Base-by-base conservation (phyloP, 2,329 filamentous ascomycete genomes). In the Fusarium circinatum region DNA sequence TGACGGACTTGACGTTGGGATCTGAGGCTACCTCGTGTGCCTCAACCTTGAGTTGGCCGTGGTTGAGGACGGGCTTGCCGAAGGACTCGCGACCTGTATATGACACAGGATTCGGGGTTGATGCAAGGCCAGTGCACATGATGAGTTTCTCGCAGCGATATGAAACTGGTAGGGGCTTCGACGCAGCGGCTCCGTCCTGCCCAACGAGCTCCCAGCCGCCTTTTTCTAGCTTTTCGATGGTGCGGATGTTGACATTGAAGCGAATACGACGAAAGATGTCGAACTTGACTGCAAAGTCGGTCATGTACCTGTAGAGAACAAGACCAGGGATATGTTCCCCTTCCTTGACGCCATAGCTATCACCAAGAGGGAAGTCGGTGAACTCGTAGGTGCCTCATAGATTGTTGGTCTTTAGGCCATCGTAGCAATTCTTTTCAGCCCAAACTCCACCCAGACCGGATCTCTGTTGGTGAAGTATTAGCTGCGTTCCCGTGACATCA, bases 131-230 rank as follows among this genome's bases (percentile, higher is more conserved):
- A 14, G 49, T 54, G 9, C 49, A 54, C 32, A 54, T 54, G 9
- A 54, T 54, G 2, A 54, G 49, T 5, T 54, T 54, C 0, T 38
- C 49, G 18, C 49, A 54, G 18, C 49, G 18, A 17, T 38, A 54
- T 17, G 24, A 17, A 9, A 54, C 10, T 0, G 11, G 24, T 5
- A 28, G 0, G 3, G 10, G 18, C 17, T 38, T 26, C 2, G 5
- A 6, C 6, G 9, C 12, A 8, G 12, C 9, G 3, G 13, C 6
- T 11, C 0, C 4, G 2, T 38, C 24, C 3, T 28, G 32, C 3
- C 49, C 32, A 1, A 26, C 3, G 6, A 54, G 49, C 4, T 28
- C 49, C 32, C 32, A 54, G 32, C 49, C 24, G 1, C 32, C n/a
- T 22, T 54, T 20, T 0, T 38, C 49, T 22, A 38, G n/a, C n/a